Conservation (phyloP, 768 basidiomycete species). For the Hypsizygus marmoreus region DNA sequence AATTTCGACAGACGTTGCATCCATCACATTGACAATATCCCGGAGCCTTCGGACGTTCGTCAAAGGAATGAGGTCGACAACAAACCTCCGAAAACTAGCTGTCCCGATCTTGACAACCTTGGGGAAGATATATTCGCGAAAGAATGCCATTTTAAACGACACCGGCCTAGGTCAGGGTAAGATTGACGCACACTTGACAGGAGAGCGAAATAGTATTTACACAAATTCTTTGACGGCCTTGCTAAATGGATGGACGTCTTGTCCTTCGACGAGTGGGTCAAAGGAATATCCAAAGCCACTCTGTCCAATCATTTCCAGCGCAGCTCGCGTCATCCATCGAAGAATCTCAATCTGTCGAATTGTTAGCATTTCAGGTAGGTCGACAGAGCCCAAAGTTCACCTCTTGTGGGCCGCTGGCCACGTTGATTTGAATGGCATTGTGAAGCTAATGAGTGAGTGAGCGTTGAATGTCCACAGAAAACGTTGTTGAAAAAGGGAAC, state of each 20-base stretch:
- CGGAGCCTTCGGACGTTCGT: conserved; percentile 10
- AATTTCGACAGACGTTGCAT: conserved; percentile 14
- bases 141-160: background rate
- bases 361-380: background rate
- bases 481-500: conserved; percentile 7
- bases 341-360: conserved; percentile 17
- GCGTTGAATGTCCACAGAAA: background rate
- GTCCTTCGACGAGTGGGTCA: conserved; percentile 14
- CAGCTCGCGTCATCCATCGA: conserved; percentile 21
- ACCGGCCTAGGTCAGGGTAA: conserved; percentile 10
- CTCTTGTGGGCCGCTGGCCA: conserved; percentile 13
- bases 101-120: conserved; percentile 17
- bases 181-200: background rate
- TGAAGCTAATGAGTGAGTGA: background rate
- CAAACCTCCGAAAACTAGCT: conserved; percentile 16
- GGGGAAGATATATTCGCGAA: conserved; percentile 15
- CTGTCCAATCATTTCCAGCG: conserved; percentile 21
- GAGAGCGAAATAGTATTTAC: background rate
- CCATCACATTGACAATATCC: conserved; percentile 17
- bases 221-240: conserved; percentile 10
- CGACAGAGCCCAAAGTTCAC: too few relatives aligned
- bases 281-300: conserved; percentile 22
- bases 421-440: conserved; percentile 2
- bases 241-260: conserved; percentile 16
- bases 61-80: conserved; percentile 14